Evolutionary conservation across 2,329 filamentous ascomycete genomes (phyloP).

Genomic region (Gaeumannomyces sp.): DNA sequence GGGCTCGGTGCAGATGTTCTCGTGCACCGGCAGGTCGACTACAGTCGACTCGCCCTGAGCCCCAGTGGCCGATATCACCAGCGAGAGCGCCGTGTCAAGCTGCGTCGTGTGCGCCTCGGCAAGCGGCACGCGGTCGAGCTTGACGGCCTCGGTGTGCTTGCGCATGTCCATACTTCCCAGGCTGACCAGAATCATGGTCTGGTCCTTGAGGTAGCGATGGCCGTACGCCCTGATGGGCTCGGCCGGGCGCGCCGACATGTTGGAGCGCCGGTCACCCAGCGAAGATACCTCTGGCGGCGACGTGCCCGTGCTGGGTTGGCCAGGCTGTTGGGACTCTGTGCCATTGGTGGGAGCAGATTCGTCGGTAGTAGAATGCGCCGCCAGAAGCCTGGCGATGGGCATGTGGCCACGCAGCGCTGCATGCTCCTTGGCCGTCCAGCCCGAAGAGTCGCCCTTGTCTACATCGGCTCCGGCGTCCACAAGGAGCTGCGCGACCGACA

Average conservation of each 20-base stretch:
- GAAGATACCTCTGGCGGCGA: conserved; percentile 51
- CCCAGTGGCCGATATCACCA: conserved; percentile 81
- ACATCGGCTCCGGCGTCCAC: conserved; percentile 73
- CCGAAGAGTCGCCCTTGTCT: conserved; percentile 72
- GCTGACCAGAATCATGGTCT: conserved; percentile 86
- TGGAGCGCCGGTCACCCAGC: conserved; percentile 52
- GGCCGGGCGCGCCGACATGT: conserved; percentile 44
- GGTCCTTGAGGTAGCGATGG: conserved; percentile 84
- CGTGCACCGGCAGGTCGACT: conserved; percentile 88
- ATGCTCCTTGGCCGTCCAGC: conserved; percentile 92
- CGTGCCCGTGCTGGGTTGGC: conserved; percentile 21
- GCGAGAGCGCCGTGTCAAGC: conserved; percentile 85
- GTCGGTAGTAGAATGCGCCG: conserved; percentile 38
- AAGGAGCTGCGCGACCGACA: conserved; percentile 68
- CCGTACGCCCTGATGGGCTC: conserved; percentile 94
- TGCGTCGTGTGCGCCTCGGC: conserved; percentile 86
- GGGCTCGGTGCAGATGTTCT: conserved; percentile 88
- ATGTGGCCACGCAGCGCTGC: conserved; percentile 86
- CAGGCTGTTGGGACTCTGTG: background rate
- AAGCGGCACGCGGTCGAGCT: conserved; percentile 80
- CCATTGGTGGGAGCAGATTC: conserved; percentile 19
- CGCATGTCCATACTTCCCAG: conserved; percentile 92
- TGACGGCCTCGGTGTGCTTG: conserved; percentile 73
- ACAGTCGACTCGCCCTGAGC: conserved; percentile 82
- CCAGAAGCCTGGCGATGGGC: conserved; percentile 66